Evolutionary conservation across 2,329 filamentous ascomycete genomes (phyloP), one percentile per base, ranked within the genome.

Genomic region (Byssoonygena ceratinophila): DNA sequence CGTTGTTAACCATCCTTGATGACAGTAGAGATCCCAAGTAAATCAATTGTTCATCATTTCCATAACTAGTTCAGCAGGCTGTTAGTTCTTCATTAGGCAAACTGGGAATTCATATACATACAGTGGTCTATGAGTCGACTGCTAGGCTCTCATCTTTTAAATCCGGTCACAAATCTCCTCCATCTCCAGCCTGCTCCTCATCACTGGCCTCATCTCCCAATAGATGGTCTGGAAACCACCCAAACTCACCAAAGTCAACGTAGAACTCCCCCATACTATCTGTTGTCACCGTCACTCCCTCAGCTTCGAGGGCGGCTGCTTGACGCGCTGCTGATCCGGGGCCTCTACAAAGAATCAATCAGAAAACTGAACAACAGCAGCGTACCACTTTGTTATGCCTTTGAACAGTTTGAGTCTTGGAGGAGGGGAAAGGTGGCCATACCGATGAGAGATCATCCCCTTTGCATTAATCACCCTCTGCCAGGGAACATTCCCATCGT

Each of bases 381-480:
- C n/a, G n/a, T n/a, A n/a, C n/a, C n/a, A n/a, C 18, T 37, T 37
- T 37, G 4, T 37, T 37, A 2, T 37, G 16, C 4, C 18, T 37
- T 37, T 18, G 2, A n/a, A n/a, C n/a, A n/a, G n/a, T n/a, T n/a
- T n/a, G n/a, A n/a, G n/a, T n/a, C n/a, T n/a, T n/a, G n/a, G n/a
- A n/a, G n/a, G n/a, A n/a, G n/a, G n/a, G n/a, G n/a, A n/a, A n/a
- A n/a, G 9, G 6, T 14, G 11, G 11, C 22, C 72, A 59, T 63
- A 91, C 87, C 90, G 80, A 6, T 85, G 85, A 41, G 89, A 94
- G 59, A 97, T 94, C 54, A 81, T 74, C 20, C 91, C 90, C 68
- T 86, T 91, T 12, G 87, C 74, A 67, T 91, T 95, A 65, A 97
- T 85, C 55, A 97, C 87, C 54, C 92, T 76, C 73, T 97, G 91